A percentile compares a stretch with the other conserved stretches of the same genome.
Conservation (phyloP, 768 basidiomycete genomes). For the Amanita pseudoporphyria region DNA sequence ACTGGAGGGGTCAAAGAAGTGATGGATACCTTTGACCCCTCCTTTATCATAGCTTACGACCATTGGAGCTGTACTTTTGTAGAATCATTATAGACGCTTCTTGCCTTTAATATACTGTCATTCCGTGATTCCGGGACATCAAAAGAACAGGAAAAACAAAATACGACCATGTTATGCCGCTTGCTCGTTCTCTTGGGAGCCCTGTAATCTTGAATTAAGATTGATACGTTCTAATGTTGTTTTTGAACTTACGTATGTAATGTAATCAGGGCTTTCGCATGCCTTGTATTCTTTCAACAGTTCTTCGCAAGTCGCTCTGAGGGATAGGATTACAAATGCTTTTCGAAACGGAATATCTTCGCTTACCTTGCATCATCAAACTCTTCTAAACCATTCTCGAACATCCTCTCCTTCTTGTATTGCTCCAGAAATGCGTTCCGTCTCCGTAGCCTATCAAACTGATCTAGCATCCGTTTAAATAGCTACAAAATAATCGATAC, state of each 20-base stretch:
- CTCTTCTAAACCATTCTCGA: conserved; percentile 87
- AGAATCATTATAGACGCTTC: background rate
- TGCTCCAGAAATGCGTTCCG: conserved; percentile 94
- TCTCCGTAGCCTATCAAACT: conserved; percentile 81
- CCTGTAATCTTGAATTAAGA: background rate
- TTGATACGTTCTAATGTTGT: background rate
- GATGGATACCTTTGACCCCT: conserved; percentile 13
- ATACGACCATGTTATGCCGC: background rate
- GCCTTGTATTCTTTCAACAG: conserved; percentile 92
- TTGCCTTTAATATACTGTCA: background rate
- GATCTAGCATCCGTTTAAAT: conserved; percentile 93
- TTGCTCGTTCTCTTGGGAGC: conserved; percentile 8
- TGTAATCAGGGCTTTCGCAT: conserved; percentile 92
- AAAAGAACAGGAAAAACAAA: background rate
- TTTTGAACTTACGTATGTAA: conserved; percentile 58
- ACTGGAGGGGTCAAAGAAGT: conserved; percentile 70
- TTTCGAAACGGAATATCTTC: background rate
- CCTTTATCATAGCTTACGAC: background rate
- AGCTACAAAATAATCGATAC: conserved; percentile 36
- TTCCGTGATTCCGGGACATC: background rate
- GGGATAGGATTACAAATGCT: background rate
- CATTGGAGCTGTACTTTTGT: background rate
- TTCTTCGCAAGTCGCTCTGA: conserved; percentile 78
- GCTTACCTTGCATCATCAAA: conserved; percentile 93
- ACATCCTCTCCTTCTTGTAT: conserved; percentile 96